Conservation (phyloP, 805 yeast genomes). For the Wickerhamiella lipophila region DNA sequence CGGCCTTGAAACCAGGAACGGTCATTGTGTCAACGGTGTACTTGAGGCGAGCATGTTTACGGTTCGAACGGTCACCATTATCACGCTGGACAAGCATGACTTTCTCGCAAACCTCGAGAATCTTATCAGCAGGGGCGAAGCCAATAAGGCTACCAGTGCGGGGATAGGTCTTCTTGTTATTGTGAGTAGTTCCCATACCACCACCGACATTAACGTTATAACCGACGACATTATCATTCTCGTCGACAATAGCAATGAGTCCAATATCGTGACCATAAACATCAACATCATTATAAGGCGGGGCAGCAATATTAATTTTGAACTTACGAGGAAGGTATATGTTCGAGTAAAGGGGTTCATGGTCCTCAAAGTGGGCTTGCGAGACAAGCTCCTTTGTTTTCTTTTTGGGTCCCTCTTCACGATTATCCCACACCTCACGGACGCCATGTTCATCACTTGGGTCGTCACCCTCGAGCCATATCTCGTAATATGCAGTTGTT, state of each 20-base stretch:
- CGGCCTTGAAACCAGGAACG: constrained; percentile 63
- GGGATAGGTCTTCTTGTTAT: constrained; percentile 92
- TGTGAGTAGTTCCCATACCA: constrained; percentile 98
- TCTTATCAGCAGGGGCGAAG: constrained; percentile 51
- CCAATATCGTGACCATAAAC: constrained; percentile 95
- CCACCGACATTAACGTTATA: constrained; percentile 90
- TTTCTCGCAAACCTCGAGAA: constrained; percentile 73
- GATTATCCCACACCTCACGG: constrained; percentile 46
- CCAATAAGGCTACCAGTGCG: constrained; percentile 86
- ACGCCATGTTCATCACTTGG: constrained; percentile 56
- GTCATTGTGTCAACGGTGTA: constrained; percentile 92
- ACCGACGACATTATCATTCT: constrained; percentile 47
- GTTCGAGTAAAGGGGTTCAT: constrained; percentile 80
- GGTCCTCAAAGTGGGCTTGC: constrained; percentile 66
- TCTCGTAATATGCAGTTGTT: constrained; percentile 93
- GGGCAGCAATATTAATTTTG: constrained; percentile 87
- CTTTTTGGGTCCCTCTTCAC: constrained; percentile 66
- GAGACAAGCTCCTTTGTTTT: constrained; percentile 66
- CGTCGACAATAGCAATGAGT: constrained; percentile 61
- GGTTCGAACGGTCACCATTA: constrained; percentile 84
- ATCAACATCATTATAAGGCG: constrained; percentile 94
- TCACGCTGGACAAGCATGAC: constrained; percentile 91
- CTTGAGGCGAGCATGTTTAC: constrained; percentile 96
- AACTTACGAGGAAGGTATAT: constrained; percentile 89
- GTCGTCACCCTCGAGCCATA: constrained; percentile 85